phyloP scores from a whole-genome alignment of 441 rosid species.

The Mallotus repandus region DNA sequence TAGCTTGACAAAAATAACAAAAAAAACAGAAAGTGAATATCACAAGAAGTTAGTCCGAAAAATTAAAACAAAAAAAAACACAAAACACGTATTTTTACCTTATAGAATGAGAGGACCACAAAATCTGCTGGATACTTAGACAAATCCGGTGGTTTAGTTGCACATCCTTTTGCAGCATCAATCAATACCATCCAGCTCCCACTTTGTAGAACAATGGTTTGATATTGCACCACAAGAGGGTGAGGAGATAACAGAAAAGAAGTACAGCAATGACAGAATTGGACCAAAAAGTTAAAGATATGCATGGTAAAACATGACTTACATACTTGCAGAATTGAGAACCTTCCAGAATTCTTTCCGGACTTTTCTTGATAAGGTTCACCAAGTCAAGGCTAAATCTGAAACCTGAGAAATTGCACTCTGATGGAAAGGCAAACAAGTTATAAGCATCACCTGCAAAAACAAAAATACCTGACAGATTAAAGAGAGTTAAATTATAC shows the following conservation, averaged over 20 bases:
- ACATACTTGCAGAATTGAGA: constrained; percentile 62
- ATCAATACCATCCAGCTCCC: constrained; percentile 84
- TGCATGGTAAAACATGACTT: constrained; percentile 15
- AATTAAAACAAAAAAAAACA: not conserved
- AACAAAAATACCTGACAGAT: constrained; percentile 5
- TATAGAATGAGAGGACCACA: constrained; percentile 87
- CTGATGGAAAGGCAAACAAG: constrained; percentile 91
- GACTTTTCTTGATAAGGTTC: constrained; percentile 60
- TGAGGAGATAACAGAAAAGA: not conserved
- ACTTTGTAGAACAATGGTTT: constrained; percentile 35
- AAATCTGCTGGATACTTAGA: constrained; percentile 83
- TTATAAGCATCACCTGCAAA: constrained; percentile 68
- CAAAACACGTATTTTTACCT: constrained; percentile 42
- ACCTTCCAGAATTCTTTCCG: constrained; percentile 46
- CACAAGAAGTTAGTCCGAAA: not conserved
- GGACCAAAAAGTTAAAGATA: constrained; percentile 17
- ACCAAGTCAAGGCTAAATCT: constrained; percentile 78
- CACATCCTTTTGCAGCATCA: constrained; percentile 98
- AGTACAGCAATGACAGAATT: constrained; percentile 5
- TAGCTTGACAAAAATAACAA: constrained; percentile 47
- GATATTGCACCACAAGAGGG: not conserved
- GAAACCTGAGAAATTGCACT: constrained; percentile 97
- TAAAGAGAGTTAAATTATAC: not conserved
- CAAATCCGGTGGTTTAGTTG: constrained; percentile 77
- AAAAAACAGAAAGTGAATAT: constrained; percentile 29